Conservation (phyloP, 768 basidiomycete genomes). For the Macrocybe gigantea region DNA sequence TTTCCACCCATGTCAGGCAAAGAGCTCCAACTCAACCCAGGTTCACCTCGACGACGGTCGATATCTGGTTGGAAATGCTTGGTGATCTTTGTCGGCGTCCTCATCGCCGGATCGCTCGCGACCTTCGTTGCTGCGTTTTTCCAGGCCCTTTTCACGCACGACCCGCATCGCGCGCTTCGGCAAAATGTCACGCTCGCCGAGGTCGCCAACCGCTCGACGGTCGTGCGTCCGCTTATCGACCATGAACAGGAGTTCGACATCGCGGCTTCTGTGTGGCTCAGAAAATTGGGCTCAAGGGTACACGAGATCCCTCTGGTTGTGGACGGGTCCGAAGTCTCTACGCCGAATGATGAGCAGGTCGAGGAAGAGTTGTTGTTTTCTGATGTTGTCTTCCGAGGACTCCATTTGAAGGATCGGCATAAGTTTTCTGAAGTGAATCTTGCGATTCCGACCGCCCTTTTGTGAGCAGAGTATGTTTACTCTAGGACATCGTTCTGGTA, state of each 20-base stretch:
- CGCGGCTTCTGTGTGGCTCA: slow-evolving; percentile 14
- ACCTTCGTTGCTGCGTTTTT: not conserved
- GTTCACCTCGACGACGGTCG: slow-evolving; percentile 3
- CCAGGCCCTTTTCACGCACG: not conserved
- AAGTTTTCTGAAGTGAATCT: slow-evolving; percentile 17
- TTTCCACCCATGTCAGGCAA: not conserved
- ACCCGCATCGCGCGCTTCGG: slow-evolving; percentile 8
- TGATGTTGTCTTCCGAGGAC: slow-evolving; percentile 20
- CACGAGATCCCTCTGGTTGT: not conserved
- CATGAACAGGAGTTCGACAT: slow-evolving; percentile 14
- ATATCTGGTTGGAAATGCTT: slow-evolving; percentile 10
- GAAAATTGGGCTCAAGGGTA: slow-evolving; percentile 1
- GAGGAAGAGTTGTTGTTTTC: slow-evolving; percentile 14
- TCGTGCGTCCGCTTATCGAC: slow-evolving; percentile 11
- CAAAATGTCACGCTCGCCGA: slow-evolving; percentile 3
- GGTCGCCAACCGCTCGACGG: slow-evolving; percentile 2
- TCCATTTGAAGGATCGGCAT: slow-evolving; percentile 19
- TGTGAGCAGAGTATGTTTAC: slow-evolving; percentile 16
- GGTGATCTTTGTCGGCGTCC: slow-evolving; percentile 1
- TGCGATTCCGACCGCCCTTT: slow-evolving; percentile 21
- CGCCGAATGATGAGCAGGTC: slow-evolving; percentile 3
- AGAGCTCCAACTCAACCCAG: slow-evolving; percentile 5
- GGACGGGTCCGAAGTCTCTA: not conserved
- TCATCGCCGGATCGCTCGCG: slow-evolving; percentile 2
- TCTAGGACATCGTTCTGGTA: not conserved